Base-by-base conservation (phyloP, 2,329 filamentous ascomycete genomes). In the Metarhizium album region DNA sequence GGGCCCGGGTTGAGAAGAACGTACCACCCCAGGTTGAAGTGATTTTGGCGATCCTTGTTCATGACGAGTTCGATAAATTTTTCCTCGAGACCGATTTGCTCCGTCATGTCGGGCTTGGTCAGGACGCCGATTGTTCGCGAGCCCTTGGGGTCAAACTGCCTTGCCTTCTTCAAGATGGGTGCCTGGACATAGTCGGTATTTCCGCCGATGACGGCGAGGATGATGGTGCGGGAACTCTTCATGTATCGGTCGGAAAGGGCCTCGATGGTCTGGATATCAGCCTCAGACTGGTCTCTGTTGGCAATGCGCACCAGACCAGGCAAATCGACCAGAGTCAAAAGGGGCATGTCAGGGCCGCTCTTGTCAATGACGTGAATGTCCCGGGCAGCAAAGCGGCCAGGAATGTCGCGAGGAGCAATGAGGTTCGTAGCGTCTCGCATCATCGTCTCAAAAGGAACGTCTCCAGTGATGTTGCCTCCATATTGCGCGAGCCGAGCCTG, bases 341-440 rank as follows among this genome's bases (percentile, higher is more conserved):
- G 24, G 4, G 24, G 24, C 24, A 27, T 4, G 4, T 27, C 24
- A 27, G 24, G 24, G 8, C 24, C 24, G 11, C 70, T 72, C 59
- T 82, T 74, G 57, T 83, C 79, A 1, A 83, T 72, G 1, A 79
- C 73, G 5, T 83, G 70, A 22, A 81, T 73, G 52, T 79, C 75
- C 29, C 68, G 64, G 20, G 74, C 74, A 1, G 74, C 74, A 50
- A 77, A 77, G 4, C 73, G 68, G 9, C 74, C 74, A 7, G 74
- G 71, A 2, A 74, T 67, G 52, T 69, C 77, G 63, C 65, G 74
- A 42, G 65, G 74, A 11, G 71, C 75, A 52, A 78, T 78, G 40
- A 75, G 60, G 29, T 76, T 71, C 35, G 73, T 74, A 2, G 74
- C 74, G 8, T 72, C 66, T 20, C 70, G 61, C 74, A 77, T 76